These are phyloP conservation scores for Mercurialis annua DNA, from an alignment of 345 rosid genomes.

Conservation along the genomic window DNA sequence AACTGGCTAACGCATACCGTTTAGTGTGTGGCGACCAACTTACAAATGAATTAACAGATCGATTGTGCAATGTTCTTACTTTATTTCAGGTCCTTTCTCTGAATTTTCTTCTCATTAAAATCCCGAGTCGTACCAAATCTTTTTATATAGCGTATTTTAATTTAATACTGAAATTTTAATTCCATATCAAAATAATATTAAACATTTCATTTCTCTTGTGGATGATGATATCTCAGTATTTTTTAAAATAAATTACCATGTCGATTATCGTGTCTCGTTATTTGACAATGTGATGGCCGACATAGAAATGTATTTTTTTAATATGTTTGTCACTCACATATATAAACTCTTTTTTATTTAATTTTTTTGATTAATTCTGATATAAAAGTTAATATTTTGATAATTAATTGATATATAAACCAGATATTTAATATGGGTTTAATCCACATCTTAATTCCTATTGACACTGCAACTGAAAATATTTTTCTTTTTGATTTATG, in stretches of 20 bases:
- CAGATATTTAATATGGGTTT: too few relatives aligned
- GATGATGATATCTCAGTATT: too few relatives aligned
- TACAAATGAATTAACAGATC: constrained; percentile 20
- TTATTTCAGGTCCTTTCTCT: constrained; percentile 52
- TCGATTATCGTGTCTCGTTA: not conserved
- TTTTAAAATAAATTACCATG: too few relatives aligned
- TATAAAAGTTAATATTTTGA: not conserved
- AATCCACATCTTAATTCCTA: not conserved
- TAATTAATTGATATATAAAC: too few relatives aligned
- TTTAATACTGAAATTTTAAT: too few relatives aligned
- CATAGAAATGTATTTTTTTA: not conserved
- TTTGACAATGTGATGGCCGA: too few relatives aligned
- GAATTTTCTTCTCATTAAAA: not conserved
- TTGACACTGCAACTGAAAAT: not conserved
- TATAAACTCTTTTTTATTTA: not conserved
- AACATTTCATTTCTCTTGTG: too few relatives aligned
- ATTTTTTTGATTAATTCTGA: not conserved
- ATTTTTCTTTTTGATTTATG: not conserved
- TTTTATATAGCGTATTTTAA: too few relatives aligned
- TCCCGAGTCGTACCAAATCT: too few relatives aligned
- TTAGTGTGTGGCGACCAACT: constrained; percentile 27
- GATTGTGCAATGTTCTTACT: constrained; percentile 48
- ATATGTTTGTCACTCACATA: not conserved
- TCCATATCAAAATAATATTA: too few relatives aligned
- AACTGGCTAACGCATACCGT: constrained; percentile 39